phyloP scores from a whole-genome alignment of 2,329 filamentous ascomycete species.

The Botrytis elliptica region DNA sequence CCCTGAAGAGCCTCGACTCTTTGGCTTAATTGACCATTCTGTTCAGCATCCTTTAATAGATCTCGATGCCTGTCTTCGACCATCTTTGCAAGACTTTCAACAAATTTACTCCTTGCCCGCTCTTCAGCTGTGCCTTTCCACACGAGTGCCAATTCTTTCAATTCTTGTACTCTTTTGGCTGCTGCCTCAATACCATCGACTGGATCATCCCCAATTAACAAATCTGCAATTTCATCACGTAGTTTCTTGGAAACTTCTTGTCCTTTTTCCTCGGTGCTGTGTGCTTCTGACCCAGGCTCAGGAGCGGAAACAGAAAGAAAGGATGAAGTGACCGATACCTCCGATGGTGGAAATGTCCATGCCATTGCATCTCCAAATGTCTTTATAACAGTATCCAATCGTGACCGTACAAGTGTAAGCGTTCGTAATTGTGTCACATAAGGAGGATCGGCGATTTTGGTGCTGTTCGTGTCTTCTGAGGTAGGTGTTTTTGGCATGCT shows the following conservation, averaged over 20 bases:
- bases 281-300: constrained; percentile 62
- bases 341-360: constrained; percentile 86
- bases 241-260: constrained; percentile 73
- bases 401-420: constrained; percentile 74
- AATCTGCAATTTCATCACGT: constrained; percentile 66
- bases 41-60: constrained; percentile 37
- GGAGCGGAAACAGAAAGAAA: constrained; percentile 90
- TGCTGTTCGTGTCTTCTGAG: constrained; percentile 29
- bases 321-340: constrained; percentile 77
- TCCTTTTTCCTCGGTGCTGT: constrained; percentile 81
- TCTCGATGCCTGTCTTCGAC: constrained; percentile 67
- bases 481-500: constrained; percentile 33
- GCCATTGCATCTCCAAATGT: constrained; percentile 95
- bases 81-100: constrained; percentile 76
- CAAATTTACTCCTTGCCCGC: constrained; percentile 75
- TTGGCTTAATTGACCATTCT: constrained; percentile 32
- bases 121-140: constrained; percentile 98
- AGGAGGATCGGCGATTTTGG: constrained; percentile 50
- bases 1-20: constrained; percentile 33
- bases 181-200: constrained; percentile 72
- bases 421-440: constrained; percentile 80
- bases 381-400: constrained; percentile 86
- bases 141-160: constrained; percentile 73
- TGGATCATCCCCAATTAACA: constrained; percentile 62
- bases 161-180: constrained; percentile 68